Evolutionary conservation across 2,329 filamentous ascomycete species (phyloP), one percentile per base, ranked within the genome.

Genomic region (Monosporascus sp.): DNA sequence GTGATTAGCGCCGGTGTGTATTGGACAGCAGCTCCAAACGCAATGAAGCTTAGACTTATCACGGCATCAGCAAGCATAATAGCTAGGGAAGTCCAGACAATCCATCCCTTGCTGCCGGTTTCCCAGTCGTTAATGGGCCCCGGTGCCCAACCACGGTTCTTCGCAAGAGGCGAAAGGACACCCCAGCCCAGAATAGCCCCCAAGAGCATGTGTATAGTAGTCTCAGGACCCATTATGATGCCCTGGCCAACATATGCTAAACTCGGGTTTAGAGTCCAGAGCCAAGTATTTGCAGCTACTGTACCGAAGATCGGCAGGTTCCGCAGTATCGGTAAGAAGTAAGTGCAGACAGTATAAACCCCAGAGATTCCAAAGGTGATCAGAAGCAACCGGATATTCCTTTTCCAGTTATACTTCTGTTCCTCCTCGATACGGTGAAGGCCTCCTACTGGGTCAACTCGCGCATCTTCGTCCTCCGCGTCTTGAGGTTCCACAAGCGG

Each of bases 161-260:
- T 97, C 4, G 94, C 92, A 7, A 97, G 70, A 1, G 94, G 94
- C 3, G 92, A 97, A 1, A 99, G 77, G 6, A 97, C 69, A 0
- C 85, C 94, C 94, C 94, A 99, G 25, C 94, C 94, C 9, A 97
- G 65, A 17, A 96, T 68, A 3, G 94, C 92, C 5, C 94, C 94
- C 2, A 97, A 74, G 1, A 96, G 80, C 94, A 99, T 99, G 62
- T 97, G 93, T 50, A 96, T 79, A 3, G 93, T 97, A 0, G 94
- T 99, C 39, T 90, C 87, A 4, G 93, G 89, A 0, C 94, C 94
- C 94, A 99, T 99, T 65, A 99, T 97, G 57, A 99, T 95, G 11
- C 94, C 94, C 72, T 99, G 94, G 0, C 94, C 94, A 25, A 97
- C 85, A 68, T 99, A 99, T 2, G 94, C 94, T n/a, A 96, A 86